phyloP scores from a whole-genome alignment of 805 yeast species.

The Metschnikowia cerradonensis region DNA sequence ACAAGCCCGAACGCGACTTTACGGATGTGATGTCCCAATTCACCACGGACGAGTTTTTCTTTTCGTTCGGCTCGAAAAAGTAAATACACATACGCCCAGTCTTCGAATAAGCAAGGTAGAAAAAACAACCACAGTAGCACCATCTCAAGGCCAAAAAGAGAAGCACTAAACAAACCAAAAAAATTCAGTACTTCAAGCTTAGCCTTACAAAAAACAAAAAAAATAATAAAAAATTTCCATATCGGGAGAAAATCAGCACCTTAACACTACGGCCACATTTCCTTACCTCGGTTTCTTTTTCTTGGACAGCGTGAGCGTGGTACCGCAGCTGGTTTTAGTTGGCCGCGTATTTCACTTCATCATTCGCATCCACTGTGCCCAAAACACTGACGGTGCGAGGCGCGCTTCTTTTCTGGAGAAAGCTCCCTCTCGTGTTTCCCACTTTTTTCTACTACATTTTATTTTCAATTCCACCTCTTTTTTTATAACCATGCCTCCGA shows the following conservation, averaged over 20 bases:
- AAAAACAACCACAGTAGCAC: too few relatives aligned
- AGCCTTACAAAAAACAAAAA: too few relatives aligned
- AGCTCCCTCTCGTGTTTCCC: neutral
- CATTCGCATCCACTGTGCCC: conserved; percentile 3
- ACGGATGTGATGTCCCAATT: conserved; percentile 7
- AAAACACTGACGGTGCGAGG: conserved; percentile 4
- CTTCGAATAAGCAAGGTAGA: neutral
- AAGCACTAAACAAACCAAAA: too few relatives aligned
- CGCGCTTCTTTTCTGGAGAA: conserved; percentile 2
- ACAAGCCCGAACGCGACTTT: neutral
- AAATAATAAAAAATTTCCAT: too few relatives aligned
- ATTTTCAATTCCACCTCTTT: neutral
- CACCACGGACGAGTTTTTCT: conserved; percentile 13
- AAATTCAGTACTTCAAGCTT: too few relatives aligned
- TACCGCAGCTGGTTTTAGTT: neutral
- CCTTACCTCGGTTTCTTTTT: too few relatives aligned
- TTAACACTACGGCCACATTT: too few relatives aligned
- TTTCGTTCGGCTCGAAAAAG: conserved; percentile 7
- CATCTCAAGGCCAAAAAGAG: too few relatives aligned
- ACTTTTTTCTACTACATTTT: conserved; percentile 1
- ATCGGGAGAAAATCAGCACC: too few relatives aligned
- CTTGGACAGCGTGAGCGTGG: neutral
- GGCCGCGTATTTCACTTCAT: conserved; percentile 1
- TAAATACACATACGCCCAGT: neutral
- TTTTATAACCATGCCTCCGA: conserved; percentile 12